These are phyloP conservation scores for Trichoderma atroviride DNA, from an alignment of 2,329 filamentous ascomycete species.

Conservation along the genomic window DNA sequence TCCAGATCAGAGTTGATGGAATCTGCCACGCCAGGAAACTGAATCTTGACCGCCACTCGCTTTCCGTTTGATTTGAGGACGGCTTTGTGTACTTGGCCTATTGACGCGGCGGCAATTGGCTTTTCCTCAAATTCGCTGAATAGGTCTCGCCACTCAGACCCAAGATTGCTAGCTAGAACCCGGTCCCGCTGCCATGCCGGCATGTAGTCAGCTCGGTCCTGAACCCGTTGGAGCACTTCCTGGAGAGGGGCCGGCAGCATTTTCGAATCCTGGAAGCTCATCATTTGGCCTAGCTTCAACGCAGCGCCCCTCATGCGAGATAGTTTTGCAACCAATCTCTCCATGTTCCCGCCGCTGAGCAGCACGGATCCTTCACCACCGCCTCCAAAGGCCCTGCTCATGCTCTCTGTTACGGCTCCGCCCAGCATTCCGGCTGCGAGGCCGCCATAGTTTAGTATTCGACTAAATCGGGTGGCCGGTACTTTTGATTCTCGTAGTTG, in stretches of 20 bases:
- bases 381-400: constrained; percentile 77
- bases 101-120: constrained; percentile 93
- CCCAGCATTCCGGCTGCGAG: constrained; percentile 94
- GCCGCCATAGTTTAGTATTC: constrained; percentile 93
- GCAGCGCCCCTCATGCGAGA: constrained; percentile 96
- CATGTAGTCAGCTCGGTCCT: constrained; percentile 98
- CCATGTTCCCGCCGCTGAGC: constrained; percentile 87
- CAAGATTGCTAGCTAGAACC: constrained; percentile 78
- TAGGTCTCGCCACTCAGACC: constrained; percentile 79
- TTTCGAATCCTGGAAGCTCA: constrained; percentile 97
- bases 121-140: constrained; percentile 86
- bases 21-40: constrained; percentile 93
- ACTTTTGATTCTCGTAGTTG: constrained; percentile 86
- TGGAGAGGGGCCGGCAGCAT: constrained; percentile 88
- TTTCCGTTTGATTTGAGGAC: constrained; percentile 73
- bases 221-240: constrained; percentile 87
- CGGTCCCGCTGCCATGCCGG: constrained; percentile 87
- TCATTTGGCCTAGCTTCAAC: constrained; percentile 96
- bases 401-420: constrained; percentile 81
- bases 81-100: constrained; percentile 92
- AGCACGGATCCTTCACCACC: constrained; percentile 73
- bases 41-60: constrained; percentile 90
- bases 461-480: constrained; percentile 81
- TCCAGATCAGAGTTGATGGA: constrained; percentile 97
- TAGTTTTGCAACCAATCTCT: constrained; percentile 86